Percentiles rank a stretch among this genome's conserved stretches.
Conservation (phyloP, 2,329 filamentous ascomycete species). For the Pseudonectria buxi region DNA sequence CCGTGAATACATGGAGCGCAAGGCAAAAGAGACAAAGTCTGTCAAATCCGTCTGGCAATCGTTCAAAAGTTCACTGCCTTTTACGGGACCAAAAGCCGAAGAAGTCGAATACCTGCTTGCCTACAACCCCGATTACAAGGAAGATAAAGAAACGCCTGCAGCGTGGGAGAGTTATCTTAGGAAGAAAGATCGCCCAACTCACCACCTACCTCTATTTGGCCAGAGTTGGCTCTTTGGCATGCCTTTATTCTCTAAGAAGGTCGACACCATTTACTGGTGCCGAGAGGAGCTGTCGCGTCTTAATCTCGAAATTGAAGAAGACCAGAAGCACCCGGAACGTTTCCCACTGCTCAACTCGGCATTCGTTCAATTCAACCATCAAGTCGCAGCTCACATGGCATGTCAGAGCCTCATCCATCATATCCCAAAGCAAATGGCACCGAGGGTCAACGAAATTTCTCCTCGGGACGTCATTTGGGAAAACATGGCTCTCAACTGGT, state of each 20-base stretch:
- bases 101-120: constrained; percentile 56
- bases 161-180: constrained; percentile 79
- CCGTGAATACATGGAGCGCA: constrained; percentile 25
- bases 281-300: constrained; percentile 78
- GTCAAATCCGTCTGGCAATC: constrained; percentile 45
- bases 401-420: constrained; percentile 90
- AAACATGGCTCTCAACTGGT: constrained; percentile 95
- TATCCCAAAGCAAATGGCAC: constrained; percentile 86
- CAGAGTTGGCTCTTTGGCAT: constrained; percentile 69
- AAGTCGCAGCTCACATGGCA: constrained; percentile 96
- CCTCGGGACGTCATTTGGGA: constrained; percentile 93
- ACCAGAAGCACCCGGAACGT: constrained; percentile 77
- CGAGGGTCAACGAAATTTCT: constrained; percentile 85
- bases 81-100: constrained; percentile 35
- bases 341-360: constrained; percentile 93
- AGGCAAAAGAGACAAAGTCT: constrained; percentile 37
- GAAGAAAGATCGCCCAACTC: constrained; percentile 76
- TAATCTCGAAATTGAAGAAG: constrained; percentile 85
- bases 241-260: constrained; percentile 79
- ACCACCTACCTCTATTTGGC: constrained; percentile 59
- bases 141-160: constrained; percentile 55
- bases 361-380: constrained; percentile 97
- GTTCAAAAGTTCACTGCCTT: constrained; percentile 44
- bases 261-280: constrained; percentile 91
- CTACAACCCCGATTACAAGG: constrained; percentile 51